Evolutionary conservation across 805 yeast genomes (phyloP), one percentile per base, ranked within the genome.

Genomic region (Kregervanrija pseudodelftensis): DNA sequence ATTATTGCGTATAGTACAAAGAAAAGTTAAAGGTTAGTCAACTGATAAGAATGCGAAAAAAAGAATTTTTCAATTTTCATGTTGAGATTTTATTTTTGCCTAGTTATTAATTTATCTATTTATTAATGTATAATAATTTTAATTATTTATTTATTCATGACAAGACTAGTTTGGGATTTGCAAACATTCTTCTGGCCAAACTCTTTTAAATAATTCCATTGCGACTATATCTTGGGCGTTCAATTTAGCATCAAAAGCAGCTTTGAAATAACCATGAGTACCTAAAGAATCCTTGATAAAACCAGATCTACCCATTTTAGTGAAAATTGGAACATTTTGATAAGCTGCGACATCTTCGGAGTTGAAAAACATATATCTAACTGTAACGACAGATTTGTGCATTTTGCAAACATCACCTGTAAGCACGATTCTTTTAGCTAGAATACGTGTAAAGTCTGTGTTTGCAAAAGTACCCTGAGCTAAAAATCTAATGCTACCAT

Each of bases 221-320:
- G 88, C 97, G 40, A 93, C 80, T 11, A 86, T 81, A 65, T 93
- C 99, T 67, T 90, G 97, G 0, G 96, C 84, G 42, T 85, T 80
- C 57, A 95, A 70, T 58, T 83, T 86, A 47, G 90, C 91, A 61
- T 93, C 97, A 57, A 93, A 93, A 8, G 85, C 84, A 17, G 97
- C 96, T 69, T 93, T 93, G 77, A 84, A 90, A 70, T 91, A 88
- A 51, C 99, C 99, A 63, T 93, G 99, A 2, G 99, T 93, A 68
- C 99, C 99, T 70, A 93, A 73, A 60, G 90, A 79, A 63, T 91
- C 97, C 66, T 87, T 91, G 62, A 95, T 91, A 64, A 85, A 85
- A 44, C 99, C 99, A 15, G 89, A 74, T 64, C 97, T 80, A 41
- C 99, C 99, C 56, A 82, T 75, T 63, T 86, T 88, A 36, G 98